Evolutionary conservation across 805 yeast species (phyloP), one percentile per base, ranked within the genome.

Genomic region (Kodamaea sagamina): DNA sequence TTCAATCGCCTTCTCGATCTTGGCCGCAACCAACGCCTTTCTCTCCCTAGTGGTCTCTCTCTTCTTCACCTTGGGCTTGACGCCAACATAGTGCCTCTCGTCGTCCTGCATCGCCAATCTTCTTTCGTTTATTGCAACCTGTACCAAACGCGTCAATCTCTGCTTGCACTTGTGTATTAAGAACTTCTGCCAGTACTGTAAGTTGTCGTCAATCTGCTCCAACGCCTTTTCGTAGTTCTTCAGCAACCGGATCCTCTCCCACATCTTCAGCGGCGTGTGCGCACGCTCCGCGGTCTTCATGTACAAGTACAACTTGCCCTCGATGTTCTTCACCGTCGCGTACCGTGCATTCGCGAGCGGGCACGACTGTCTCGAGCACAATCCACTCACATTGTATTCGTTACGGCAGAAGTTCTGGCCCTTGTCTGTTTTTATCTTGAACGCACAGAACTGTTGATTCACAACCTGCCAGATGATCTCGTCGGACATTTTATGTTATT

Each of bases 211-310:
- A 43, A 93, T 79, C 65, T 93, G 99, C 50, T 78, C 77, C 57
- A 93, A 74, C 1, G 98, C 98, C 62, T 79, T 86, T 41, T 84
- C 77, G 63, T 89, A 93, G 65, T 93, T 90, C 66, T 88, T 89
- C 36, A 93, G 86, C 47, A 93, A 75, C 64, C 84, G 86, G 59
- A 93, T 85, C 57, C 97, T 79, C 68, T 93, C 97, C 99, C 99
- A 93, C 62, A 88, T 71, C 56, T 86, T 85, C 34, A 86, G 81
- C 10, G 99, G 99, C 50, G 89, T 86, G 62, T 93, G 98, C 15
- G 96, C 95, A 68, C 99, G 82, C 71, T 93, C 99, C 1, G 95
- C 96, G 1, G 98, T 93, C 64, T 93, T 93, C 89, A 93, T 93
- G 68, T 93, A 93, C 26, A 88, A 68, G 57, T 87, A 88, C 37